phyloP scores from a whole-genome alignment of 108 stramenopile genomes.

The Nitzschia putrida region DNA sequence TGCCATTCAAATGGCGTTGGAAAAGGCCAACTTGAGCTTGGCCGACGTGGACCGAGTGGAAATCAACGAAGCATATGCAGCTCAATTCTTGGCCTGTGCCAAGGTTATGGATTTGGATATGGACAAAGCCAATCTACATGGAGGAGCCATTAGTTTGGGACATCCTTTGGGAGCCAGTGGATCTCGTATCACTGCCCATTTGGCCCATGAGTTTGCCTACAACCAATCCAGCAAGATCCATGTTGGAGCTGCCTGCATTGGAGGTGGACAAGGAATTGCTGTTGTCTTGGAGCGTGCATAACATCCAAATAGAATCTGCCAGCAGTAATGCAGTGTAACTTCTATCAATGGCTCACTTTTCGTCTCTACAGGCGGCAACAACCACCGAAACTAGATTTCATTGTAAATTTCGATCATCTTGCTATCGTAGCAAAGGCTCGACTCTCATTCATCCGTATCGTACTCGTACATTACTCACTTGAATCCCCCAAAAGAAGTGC shows the following conservation, averaged over 20 bases:
- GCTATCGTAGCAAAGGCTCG: no score
- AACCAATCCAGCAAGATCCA: constrained; percentile 60
- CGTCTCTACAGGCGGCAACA: no score
- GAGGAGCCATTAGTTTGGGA: constrained; percentile 93
- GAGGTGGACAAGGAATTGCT: constrained; percentile 99
- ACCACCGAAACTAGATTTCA: no score
- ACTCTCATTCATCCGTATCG: no score
- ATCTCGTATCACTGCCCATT: constrained; percentile 91
- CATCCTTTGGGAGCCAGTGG: constrained; percentile 96
- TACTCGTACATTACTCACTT: no score
- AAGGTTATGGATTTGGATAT: constrained; percentile 95
- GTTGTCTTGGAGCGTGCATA: constrained; percentile 87
- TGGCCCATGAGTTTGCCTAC: constrained; percentile 87
- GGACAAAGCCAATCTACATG: constrained; percentile 88
- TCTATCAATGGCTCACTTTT: no score
- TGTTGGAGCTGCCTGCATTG: constrained; percentile 98
- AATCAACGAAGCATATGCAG: constrained; percentile 99
- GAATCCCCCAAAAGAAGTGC: no score
- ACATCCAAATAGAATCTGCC: no score
- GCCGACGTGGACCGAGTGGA: constrained; percentile 94
- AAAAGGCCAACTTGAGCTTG: constrained; percentile 73
- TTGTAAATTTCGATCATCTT: no score
- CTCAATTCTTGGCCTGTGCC: constrained; percentile 93
- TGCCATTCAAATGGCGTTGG: constrained; percentile 88
- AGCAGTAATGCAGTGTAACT: no score